Base-by-base conservation (phyloP, 2,329 filamentous ascomycete genomes). In the Lachnellula cervina region DNA sequence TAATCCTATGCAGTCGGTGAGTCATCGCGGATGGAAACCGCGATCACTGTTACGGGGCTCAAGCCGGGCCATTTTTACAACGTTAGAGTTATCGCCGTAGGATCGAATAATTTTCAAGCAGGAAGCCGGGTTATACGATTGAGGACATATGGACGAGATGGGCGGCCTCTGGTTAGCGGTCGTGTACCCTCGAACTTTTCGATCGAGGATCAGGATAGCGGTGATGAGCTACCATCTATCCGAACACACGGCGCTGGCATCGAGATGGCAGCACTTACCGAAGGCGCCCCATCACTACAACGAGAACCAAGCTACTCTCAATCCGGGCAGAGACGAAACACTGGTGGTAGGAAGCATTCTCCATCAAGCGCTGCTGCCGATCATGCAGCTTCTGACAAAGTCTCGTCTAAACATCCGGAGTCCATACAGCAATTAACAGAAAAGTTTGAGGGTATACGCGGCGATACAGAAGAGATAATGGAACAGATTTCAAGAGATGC, bases 51-150 rank as follows among this genome's bases (percentile, higher is more conserved):
- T 54, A 91, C 88, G 34, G 90, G 92, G 40, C 78, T 99, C 7
- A 86, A 88, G 65, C 91, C 94, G 0, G 86, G 88, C 62, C 89
- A 89, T 66, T 95, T 92, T 67, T 97, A 97, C 74, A 95, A 96
- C 62, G 86, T 99, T 28, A 87, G 93, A 58, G 90, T 97, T 52
- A 89, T 97, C 63, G 90, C 93, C 40, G 88, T 97, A 52, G 96
- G 93, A 49, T 83, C 87, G 32, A 90, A 92, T 64, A 95, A 94
- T 71, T 97, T 97, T 66, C 90, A 96, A 68, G 90, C 92, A 0
- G 88, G 90, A 38, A 97, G 94, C 70, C 80, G 84, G 5, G 84
- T 95, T 38, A 86, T 97, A 61, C 88, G 94, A 53, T 78, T 99
- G 53, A 83, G 88, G 64, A 97, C 94, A 47, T 86, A 81, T 70